Percentiles rank a stretch among this genome's conserved stretches.
These are phyloP conservation scores for Botrytis galanthina DNA, from an alignment of 2,329 filamentous ascomycete species.

Conservation along the genomic window DNA sequence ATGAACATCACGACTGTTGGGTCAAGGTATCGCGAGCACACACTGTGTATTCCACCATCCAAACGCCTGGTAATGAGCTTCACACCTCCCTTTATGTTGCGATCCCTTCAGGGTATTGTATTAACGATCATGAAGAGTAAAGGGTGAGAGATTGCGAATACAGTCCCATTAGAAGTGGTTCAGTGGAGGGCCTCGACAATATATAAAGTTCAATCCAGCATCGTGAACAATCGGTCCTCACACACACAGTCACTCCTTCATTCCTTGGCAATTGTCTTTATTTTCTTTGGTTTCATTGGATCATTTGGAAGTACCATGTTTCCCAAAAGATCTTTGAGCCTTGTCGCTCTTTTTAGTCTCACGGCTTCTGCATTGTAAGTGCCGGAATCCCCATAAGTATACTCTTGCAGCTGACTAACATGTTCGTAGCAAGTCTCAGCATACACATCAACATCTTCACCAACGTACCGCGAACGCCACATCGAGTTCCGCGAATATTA, in stretches of 20 bases:
- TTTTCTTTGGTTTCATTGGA: neutral
- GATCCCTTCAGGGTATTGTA: neutral
- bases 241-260: neutral
- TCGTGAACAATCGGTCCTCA: neutral
- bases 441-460: slow-evolving; percentile 1
- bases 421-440: neutral
- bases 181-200: neutral
- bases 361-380: slow-evolving; percentile 16
- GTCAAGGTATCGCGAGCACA: neutral
- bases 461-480: neutral
- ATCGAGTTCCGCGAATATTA: slow-evolving; percentile 5
- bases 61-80: neutral
- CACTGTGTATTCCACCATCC: neutral
- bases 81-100: neutral
- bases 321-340: neutral
- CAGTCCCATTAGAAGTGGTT: neutral
- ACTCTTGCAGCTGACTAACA: neutral
- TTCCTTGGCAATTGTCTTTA: neutral
- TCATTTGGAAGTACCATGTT: slow-evolving; percentile 1
- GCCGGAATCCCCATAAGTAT: neutral
- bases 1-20: neutral
- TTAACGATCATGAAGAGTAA: neutral
- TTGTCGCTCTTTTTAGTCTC: slow-evolving; percentile 10
- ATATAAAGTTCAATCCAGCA: neutral
- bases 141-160: neutral